Evolutionary conservation across 306 rosid genomes (phyloP).

Genomic region (Dalbergia oliveri): DNA sequence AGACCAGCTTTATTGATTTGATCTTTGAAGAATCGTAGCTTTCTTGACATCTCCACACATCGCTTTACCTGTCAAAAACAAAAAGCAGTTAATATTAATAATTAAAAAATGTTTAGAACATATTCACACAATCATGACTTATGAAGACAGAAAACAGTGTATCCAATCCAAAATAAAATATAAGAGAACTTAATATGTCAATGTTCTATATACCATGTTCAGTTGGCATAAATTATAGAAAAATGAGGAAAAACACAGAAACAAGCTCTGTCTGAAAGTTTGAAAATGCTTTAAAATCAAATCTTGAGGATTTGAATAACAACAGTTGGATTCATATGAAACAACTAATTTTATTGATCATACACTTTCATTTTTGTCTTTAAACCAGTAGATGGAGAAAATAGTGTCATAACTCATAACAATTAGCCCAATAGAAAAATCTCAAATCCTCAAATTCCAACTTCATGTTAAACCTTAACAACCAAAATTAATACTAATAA

Average conservation of each 20-base stretch:
- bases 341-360: background rate
- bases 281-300: conserved; percentile 25
- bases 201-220: conserved; percentile 6
- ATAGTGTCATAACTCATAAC: background rate
- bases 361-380: background rate
- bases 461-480: conserved; percentile 7
- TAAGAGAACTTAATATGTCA: background rate
- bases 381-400: conserved; percentile 7
- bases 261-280: conserved; percentile 8
- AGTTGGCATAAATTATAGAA: conserved; percentile 11
- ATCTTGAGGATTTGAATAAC: background rate
- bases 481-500: conserved; percentile 1
- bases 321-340: conserved; percentile 16
- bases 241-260: background rate
- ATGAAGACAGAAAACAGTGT: background rate
- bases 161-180: conserved; percentile 1
- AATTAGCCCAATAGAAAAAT: background rate
- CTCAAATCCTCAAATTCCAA: conserved; percentile 38
- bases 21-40: conserved; percentile 81
- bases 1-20: conserved; percentile 80
- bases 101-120: conserved; percentile 10
- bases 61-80: conserved; percentile 78
- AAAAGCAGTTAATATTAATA: conserved; percentile 28
- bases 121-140: conserved; percentile 9
- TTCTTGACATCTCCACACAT: conserved; percentile 95